Evolutionary conservation across 225 moss, liverwort and hornwort species (phyloP), one percentile per base, ranked within the genome.

Genomic region (Straminergon stramineum): DNA sequence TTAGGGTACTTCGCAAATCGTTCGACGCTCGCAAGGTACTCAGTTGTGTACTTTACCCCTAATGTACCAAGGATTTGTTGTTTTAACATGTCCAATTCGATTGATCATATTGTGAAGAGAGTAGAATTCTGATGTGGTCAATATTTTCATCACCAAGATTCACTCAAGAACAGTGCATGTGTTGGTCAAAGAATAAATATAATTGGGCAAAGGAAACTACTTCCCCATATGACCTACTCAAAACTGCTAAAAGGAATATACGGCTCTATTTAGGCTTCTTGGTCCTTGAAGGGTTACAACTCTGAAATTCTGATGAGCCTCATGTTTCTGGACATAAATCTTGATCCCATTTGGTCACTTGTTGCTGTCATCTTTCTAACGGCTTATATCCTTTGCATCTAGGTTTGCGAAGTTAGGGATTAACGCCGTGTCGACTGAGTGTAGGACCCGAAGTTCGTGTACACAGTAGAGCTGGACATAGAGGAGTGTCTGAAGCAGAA

Each of bases 21-120:
- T 92, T 97, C 89, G 99, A 99, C 84, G 99, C 99, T 84, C 96
- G 99, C 85, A 96, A 97, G 97, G 98, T 98, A 90, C 70, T 90
- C 26, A 70, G 15, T 58, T 62, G 22, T 41, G 16, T 27, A 19
- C 41, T 55, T 37, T 35, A 48, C 20, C 43, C 24, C 15, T 58
- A 61, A 65, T 27, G 30, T 31, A 16, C 55, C 53, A 78, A 39
- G 24, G 48, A 24, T 55, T 66, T 9, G 14, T 56, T 32, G 56
- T 57, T 55, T 55, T 16, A 7, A 61, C 71, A n/a, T 71, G 48
- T 45, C 16, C n/a, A 61, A n/a, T 70, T 82, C 51, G 11, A 81
- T 57, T 81, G 61, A 81, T 61, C 61, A 21, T 48, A n/a, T 51
- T 55, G 32, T 55, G 75, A 75, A 75, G 64, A 60, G 24, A 61